A percentile compares a stretch with the other conserved stretches of the same genome.
phyloP scores from a whole-genome alignment of 2,329 filamentous ascomycete species.

The Hymenoscyphus scutula region DNA sequence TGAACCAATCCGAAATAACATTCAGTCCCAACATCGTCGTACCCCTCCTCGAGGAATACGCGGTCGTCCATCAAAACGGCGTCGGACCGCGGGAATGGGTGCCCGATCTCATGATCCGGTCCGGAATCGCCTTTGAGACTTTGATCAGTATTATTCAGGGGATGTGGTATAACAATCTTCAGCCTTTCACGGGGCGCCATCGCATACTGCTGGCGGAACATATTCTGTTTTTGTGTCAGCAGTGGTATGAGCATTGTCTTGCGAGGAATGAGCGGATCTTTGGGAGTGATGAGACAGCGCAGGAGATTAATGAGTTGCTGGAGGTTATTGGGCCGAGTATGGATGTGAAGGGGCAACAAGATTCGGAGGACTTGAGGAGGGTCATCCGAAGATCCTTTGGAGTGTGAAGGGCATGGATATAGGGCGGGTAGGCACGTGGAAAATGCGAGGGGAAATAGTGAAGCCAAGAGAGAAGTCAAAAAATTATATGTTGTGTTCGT shows the following conservation, averaged over 20 bases:
- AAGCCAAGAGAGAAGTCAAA: neutral
- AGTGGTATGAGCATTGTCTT: conserved; percentile 59
- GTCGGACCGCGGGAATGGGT: conserved; percentile 43
- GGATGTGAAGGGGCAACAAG: conserved; percentile 39
- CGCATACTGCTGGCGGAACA: conserved; percentile 57
- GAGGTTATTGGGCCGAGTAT: conserved; percentile 44
- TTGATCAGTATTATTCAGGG: conserved; percentile 61
- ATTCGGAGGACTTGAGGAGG: conserved; percentile 41
- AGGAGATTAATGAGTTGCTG: conserved; percentile 45
- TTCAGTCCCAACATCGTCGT: conserved; percentile 62
- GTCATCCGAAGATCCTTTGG: conserved; percentile 42
- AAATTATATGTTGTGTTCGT: neutral
- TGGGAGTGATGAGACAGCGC: conserved; percentile 57
- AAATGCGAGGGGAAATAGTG: neutral
- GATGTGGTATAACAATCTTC: conserved; percentile 66
- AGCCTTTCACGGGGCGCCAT: conserved; percentile 59
- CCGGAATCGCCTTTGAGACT: conserved; percentile 59
- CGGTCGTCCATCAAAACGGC: conserved; percentile 57
- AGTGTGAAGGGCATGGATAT: conserved; percentile 27
- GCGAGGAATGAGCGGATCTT: conserved; percentile 54
- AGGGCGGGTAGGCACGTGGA: neutral
- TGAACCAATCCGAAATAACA: conserved; percentile 62
- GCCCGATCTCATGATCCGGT: conserved; percentile 62
- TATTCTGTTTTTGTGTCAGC: conserved; percentile 57
- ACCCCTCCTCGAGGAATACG: conserved; percentile 61